Evolutionary conservation across 2,329 filamentous ascomycete species (phyloP), one percentile per base, ranked within the genome.

Genomic region (Scytalidium lignicola): DNA sequence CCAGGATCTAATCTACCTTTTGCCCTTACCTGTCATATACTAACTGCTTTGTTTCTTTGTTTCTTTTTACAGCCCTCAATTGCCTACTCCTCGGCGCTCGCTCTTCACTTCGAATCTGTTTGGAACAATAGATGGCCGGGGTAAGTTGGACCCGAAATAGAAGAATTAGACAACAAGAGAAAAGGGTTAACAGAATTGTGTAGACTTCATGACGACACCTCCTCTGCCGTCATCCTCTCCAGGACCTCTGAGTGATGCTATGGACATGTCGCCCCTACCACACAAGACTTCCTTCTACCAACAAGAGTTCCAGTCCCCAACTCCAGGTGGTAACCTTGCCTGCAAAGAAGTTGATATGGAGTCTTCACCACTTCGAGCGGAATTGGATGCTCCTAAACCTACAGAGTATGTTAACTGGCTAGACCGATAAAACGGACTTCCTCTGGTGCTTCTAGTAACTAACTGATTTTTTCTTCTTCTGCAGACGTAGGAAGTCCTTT

Each of bases 181-280:
- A 50, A 43, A 50, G 49, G 52, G 49, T 61, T 68, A 53, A 67
- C 67, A 59, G 51, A 51, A 13, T 13, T 15, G 40, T 48, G 53
- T 70, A 85, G 89, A 88, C 66, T 81, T 79, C 62, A 80, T 89
- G 60, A 95, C 86, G 29, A 96, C 91, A 32, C 90, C 93, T 51
- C 88, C 90, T 41, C 75, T 95, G 46, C 84, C 83, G 19, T 87
- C 89, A 1, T 96, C 91, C 6, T 95, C 92, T 41, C 90, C 91
- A 6, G 82, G 80, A 48, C 78, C 79, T 29, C 69, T 76, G 48
- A 78, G 80, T 52, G 90, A 96, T 66, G 76, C 82, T 49, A 96
- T 97, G 90, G 91, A 97, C 63, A 84, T 96, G 67, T 96, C 92
- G 41, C 92, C 93, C 37, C 72, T 97, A 39, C 91, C 90, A 52